Evolutionary conservation across 495 filamentous ascomycete species (phyloP).

Genomic region (Oleoguttula mirabilis): DNA sequence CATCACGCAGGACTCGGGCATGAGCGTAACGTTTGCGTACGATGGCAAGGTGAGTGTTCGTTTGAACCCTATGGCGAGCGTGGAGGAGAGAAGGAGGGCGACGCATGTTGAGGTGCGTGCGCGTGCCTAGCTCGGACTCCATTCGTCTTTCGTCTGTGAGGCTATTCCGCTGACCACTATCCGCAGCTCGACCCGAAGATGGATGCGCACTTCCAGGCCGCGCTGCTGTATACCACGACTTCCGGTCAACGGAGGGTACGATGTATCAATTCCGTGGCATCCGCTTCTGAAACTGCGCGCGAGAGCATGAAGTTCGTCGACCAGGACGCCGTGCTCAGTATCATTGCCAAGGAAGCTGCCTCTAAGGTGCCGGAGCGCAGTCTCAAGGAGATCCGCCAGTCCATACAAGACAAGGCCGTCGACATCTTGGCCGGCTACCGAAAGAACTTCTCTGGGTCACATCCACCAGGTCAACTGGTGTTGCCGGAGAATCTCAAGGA

Average conservation of each 20-base stretch:
- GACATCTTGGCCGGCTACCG: constrained; percentile 90
- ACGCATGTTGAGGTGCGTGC: constrained; percentile 18
- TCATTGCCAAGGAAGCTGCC: constrained; percentile 89
- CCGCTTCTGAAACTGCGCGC: constrained; percentile 68
- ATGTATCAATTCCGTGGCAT: constrained; percentile 86
- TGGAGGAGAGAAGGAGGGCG: constrained; percentile 11
- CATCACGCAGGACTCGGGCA: constrained; percentile 84
- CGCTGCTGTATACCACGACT: constrained; percentile 85
- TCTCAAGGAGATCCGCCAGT: constrained; percentile 77
- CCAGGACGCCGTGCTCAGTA: constrained; percentile 78
- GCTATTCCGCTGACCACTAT: too few relatives aligned
- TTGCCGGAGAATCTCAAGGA: constrained; percentile 95
- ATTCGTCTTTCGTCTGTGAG: not conserved
- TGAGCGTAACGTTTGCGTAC: constrained; percentile 87
- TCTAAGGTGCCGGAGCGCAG: constrained; percentile 66
- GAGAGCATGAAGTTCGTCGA: constrained; percentile 87
- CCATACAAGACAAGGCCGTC: constrained; percentile 80
- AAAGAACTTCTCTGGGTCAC: constrained; percentile 73
- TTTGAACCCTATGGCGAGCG: constrained; percentile 7
- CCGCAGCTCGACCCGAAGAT: constrained; percentile 74
- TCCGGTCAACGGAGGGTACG: constrained; percentile 81
- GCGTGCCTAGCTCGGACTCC: not conserved
- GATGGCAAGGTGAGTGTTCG: constrained; percentile 57
- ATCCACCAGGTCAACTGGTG: constrained; percentile 86
- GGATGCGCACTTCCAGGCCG: constrained; percentile 95